Evolutionary conservation across 176 grass and related monocot genomes (phyloP).

Genomic region (Ensete ventricosum): DNA sequence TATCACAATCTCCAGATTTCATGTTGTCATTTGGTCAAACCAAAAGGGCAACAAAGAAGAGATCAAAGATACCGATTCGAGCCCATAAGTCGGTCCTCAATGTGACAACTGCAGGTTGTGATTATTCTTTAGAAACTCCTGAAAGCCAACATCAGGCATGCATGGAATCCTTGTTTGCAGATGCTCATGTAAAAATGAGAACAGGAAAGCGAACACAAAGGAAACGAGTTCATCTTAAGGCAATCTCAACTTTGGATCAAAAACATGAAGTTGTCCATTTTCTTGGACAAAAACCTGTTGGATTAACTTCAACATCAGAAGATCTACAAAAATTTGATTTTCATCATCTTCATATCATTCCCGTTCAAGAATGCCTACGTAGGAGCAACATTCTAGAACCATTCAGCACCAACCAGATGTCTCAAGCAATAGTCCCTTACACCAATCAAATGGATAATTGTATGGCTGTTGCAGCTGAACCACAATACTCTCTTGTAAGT

Average conservation of each 20-base stretch:
- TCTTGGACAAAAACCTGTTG: slow-evolving; percentile 9
- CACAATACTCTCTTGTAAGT: slow-evolving; percentile 33
- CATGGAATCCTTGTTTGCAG: slow-evolving; percentile 33
- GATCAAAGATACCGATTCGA: slow-evolving; percentile 25
- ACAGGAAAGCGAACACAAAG: slow-evolving; percentile 48
- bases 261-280: background rate
- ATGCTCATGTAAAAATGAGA: slow-evolving; percentile 28
- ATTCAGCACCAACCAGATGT: slow-evolving; percentile 20
- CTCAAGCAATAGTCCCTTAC: slow-evolving; percentile 33
- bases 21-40: slow-evolving; percentile 31
- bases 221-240: slow-evolving; percentile 12
- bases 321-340: slow-evolving; percentile 2
- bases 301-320: slow-evolving; percentile 14
- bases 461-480: slow-evolving; percentile 14
- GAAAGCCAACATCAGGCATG: slow-evolving; percentile 21
- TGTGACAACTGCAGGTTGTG: background rate
- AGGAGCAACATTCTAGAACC: slow-evolving; percentile 18
- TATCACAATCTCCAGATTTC: slow-evolving; percentile 29
- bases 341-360: background rate
- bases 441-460: slow-evolving; percentile 26
- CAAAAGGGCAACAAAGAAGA: slow-evolving; percentile 41
- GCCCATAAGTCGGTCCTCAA: slow-evolving; percentile 24
- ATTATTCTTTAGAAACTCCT: background rate
- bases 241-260: slow-evolving; percentile 19
- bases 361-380: slow-evolving; percentile 9